These are phyloP conservation scores for Cutaneotrichosporon dermatis DNA, from an alignment of 1,284 basidiomycete genomes.

Conservation along the genomic window DNA sequence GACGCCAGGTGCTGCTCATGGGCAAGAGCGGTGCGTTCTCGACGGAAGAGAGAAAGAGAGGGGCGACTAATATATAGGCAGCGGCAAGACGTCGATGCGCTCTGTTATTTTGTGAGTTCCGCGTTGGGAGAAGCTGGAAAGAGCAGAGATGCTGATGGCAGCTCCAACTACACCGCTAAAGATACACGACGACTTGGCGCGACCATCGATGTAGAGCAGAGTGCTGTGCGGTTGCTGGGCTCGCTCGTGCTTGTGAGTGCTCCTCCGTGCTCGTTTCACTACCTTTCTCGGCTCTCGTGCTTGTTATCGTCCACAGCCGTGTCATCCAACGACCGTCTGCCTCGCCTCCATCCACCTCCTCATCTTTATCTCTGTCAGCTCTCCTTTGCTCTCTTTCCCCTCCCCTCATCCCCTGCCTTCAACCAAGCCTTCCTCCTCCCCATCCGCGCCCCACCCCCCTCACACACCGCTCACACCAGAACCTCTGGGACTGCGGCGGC, in stretches of 20 bases:
- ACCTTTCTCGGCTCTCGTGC: no score
- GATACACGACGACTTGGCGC: slow-evolving; percentile 88
- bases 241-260: slow-evolving; percentile 42
- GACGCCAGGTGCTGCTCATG: slow-evolving; percentile 71
- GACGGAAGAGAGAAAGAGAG: no score
- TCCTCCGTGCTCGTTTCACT: neutral
- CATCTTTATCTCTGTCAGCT: no score
- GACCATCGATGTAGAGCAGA: slow-evolving; percentile 96
- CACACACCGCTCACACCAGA: slow-evolving; percentile 43
- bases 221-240: slow-evolving; percentile 92
- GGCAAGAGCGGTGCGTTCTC: slow-evolving; percentile 66
- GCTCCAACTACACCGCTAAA: slow-evolving; percentile 86
- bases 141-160: slow-evolving; percentile 37
- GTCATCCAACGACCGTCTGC: no score
- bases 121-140: neutral
- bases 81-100: slow-evolving; percentile 87
- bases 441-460: no score
- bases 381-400: neutral
- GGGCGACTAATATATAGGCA: slow-evolving; percentile 35
- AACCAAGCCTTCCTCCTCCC: neutral
- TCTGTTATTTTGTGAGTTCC: slow-evolving; percentile 89
- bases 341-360: no score
- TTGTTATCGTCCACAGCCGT: no score
- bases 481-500: slow-evolving; percentile 97
- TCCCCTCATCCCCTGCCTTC: slow-evolving; percentile 50